Base-by-base conservation (phyloP, 257 asterid species). In the Agastache rugosa region DNA sequence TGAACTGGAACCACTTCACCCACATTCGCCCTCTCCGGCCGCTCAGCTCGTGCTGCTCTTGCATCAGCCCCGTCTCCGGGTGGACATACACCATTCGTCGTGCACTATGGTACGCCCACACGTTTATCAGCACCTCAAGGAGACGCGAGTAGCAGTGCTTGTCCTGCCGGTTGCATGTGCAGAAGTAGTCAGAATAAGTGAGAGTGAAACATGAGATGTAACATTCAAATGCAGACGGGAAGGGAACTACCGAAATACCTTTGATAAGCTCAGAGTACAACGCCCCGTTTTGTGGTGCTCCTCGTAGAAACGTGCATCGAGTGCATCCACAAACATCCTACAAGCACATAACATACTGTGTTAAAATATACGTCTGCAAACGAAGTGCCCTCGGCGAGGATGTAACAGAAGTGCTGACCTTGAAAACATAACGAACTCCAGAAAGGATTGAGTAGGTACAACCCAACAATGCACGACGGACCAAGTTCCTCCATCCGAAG, bases 61-160 rank as follows among this genome's bases (percentile, higher is more conserved):
- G 85, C 90, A 87, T 88, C 12, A 54, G 22, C 44, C 98, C 97
- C 0, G 90, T 85, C 37, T 71, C 63, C 0, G 97, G 96, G 80
- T 90, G 80, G 71, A 91, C 82, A 23, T 90, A 88, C 71, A 91
- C 92, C 90, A 90, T 90, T 73, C 94, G 74, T 79, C 96, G 80
- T 29, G 87, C 94, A 27, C 97, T 91, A 19, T 93, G 96, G 86
- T 91, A 93, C 1, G 90, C 97, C 98, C 98, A 93, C 15, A 93
- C 93, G 65, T 93, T 93, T 35, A 93, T 76, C 11, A 93, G 88
- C 73, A 93, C 67, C 88, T 93, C 98, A 11, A 90, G 93, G 69
- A 93, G 44, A 72, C 91, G 87, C 0, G 94, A 82, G 78, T 91
- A 90, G 79, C 98, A 91, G 60, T 90, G 91, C 82, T 90, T 88